Conservation (phyloP, 768 basidiomycete species). For the Naganishia vaughanmartiniae region DNA sequence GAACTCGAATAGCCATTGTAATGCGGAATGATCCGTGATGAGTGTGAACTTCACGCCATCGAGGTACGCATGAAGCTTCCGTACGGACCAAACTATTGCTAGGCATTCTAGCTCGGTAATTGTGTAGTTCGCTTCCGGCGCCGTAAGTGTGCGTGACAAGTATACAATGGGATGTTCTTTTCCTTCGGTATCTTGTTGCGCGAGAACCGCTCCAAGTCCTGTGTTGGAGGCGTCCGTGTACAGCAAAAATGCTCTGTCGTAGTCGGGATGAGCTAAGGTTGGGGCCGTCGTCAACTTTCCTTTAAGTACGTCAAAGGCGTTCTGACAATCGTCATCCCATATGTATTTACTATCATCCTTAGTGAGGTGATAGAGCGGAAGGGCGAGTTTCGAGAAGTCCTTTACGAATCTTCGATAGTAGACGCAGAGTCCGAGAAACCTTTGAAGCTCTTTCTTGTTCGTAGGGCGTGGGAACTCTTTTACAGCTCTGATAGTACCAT, state of each 20-base stretch:
- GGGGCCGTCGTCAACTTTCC: background rate
- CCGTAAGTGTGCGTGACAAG: too few relatives aligned
- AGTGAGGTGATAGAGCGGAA: slow-evolving; percentile 28
- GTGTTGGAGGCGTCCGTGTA: slow-evolving; percentile 7
- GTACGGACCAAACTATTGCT: slow-evolving; percentile 30
- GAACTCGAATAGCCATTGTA: too few relatives aligned
- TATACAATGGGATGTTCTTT: slow-evolving; percentile 28
- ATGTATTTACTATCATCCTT: slow-evolving; percentile 24
- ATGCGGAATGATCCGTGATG: too few relatives aligned
- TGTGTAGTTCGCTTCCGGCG: too few relatives aligned
- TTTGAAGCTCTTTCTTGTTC: slow-evolving; percentile 31
- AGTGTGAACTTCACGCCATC: background rate
- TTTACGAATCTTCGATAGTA: slow-evolving; percentile 42
- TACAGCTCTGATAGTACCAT: background rate
- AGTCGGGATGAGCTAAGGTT: slow-evolving; percentile 23
- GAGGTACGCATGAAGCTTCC: slow-evolving; percentile 21
- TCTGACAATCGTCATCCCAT: slow-evolving; percentile 13
- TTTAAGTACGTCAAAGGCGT: slow-evolving; percentile 29
- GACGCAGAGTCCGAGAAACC: slow-evolving; percentile 37
- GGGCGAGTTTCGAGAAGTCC: slow-evolving; percentile 32
- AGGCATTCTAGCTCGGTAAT: too few relatives aligned
- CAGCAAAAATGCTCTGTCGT: background rate
- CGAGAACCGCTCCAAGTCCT: slow-evolving; percentile 26
- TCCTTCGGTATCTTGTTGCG: slow-evolving; percentile 18
- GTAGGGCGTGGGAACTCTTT: slow-evolving; percentile 38